Conservation (phyloP, 2,329 filamentous ascomycete species). For the Saccharata proteae region DNA sequence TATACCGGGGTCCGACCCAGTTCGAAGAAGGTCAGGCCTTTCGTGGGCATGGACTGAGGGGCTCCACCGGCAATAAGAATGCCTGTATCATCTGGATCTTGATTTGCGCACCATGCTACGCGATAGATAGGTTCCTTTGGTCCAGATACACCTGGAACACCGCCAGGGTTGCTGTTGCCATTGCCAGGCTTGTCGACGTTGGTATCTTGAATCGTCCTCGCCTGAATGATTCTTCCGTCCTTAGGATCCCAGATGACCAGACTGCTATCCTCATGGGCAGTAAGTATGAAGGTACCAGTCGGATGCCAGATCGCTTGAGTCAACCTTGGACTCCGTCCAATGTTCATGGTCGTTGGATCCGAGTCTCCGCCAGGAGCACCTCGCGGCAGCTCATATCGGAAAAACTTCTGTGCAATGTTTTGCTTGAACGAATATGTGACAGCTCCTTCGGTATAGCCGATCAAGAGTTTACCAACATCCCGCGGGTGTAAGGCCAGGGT, state of each 20-base stretch:
- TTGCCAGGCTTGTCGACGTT: constrained; percentile 58
- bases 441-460: constrained; percentile 82
- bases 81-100: constrained; percentile 86
- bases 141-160: constrained; percentile 39
- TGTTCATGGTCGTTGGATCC: constrained; percentile 50
- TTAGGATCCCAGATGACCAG: constrained; percentile 91
- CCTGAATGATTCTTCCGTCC: constrained; percentile 73
- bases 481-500: constrained; percentile 77
- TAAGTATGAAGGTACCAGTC: constrained; percentile 78
- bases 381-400: constrained; percentile 68
- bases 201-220: constrained; percentile 63
- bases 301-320: constrained; percentile 90
- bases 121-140: constrained; percentile 64
- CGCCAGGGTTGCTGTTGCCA: constrained; percentile 28
- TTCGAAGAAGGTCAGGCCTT: constrained; percentile 80
- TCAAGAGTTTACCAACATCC: constrained; percentile 81
- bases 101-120: constrained; percentile 87
- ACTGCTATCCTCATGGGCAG: constrained; percentile 80
- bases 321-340: constrained; percentile 57
- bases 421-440: constrained; percentile 93
- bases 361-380: constrained; percentile 71
- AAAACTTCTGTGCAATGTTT: constrained; percentile 63
- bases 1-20: constrained; percentile 82
- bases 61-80: constrained; percentile 77
- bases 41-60: constrained; percentile 51